Base-by-base conservation (phyloP, 78 protist genomes). In the Dictyostelium firmibasis region DNA sequence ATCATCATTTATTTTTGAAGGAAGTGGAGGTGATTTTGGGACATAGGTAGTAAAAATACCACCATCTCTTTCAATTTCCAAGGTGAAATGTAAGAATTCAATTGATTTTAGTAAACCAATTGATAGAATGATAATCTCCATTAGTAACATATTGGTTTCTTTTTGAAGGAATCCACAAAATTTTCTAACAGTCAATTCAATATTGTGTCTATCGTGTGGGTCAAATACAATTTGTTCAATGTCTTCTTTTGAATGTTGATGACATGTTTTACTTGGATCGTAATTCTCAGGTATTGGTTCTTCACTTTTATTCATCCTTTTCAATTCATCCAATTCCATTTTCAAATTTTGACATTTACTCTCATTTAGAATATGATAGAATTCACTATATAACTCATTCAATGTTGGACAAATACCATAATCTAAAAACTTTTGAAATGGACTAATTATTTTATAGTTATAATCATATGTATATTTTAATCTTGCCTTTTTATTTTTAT, bases 101-200 rank as follows among this genome's bases (percentile, higher is more conserved):
- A 89, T 81, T 25, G 87, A 67, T 47, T 89, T 89, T 29, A 44
- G 10, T 18, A 89, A 3, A 69, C 94, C 87, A 14, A 78, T 44
- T 23, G 83, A 81, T 67, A 89, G 29, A 4, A 89, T 29, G 7
- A 89, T 50, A 44, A 89, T 31, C 50, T 89, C 94, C 18, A 89
- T 85, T 81, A 89, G 70, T n/a, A 78, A 31, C 94, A 89, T 89
- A 43, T 89, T 89, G 7, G 82, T 18, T 27, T 89, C 94, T 69
- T 69, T 78, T 18, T 81, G 18, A 7, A 89, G 47, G 57, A 69
- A 89, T 1, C 94, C 94, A 81, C 94, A 89, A n/a, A 89, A 64
- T 69, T 89, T 89, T 44, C 94, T 35, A 1, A 81, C 87, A 1
- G 74, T 38, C 29, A 81, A 43, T 81, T 89, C 94, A 33, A 89